Evolutionary conservation across 1,284 basidiomycete genomes (phyloP).

Genomic region (Melampsora medusae): DNA sequence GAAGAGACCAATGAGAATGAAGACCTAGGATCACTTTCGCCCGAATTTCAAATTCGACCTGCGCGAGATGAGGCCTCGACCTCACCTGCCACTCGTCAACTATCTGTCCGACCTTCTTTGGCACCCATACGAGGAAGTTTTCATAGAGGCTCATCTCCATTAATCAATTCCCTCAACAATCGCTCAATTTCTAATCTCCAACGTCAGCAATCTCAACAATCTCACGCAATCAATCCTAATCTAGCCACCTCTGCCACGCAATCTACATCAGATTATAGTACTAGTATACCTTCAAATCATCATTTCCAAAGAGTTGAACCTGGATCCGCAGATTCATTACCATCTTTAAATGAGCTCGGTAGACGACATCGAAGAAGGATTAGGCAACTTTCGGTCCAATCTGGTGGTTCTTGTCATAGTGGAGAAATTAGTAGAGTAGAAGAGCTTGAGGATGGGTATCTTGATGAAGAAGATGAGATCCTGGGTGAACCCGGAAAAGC

Average conservation of each 20-base stretch:
- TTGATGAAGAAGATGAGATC: conserved; percentile 25
- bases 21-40: background rate
- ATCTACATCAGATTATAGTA: conserved; percentile 1
- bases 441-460: background rate
- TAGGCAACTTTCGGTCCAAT: conserved; percentile 30
- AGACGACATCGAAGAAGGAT: conserved; percentile 5
- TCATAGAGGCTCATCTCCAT: background rate
- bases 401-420: conserved; percentile 16
- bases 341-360: conserved; percentile 17
- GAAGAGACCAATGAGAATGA: background rate
- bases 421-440: conserved; percentile 5
- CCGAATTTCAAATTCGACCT: background rate
- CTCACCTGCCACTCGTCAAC: background rate
- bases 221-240: background rate
- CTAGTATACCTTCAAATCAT: conserved; percentile 1
- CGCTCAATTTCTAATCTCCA: background rate
- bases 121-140: background rate
- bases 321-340: conserved; percentile 18
- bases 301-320: conserved; percentile 12
- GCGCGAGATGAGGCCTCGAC: background rate
- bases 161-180: background rate
- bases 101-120: background rate
- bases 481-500: conserved; percentile 39
- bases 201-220: background rate
- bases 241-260: background rate